Evolutionary conservation across 2,329 filamentous ascomycete species (phyloP).

Genomic region (Magnaporthiopsis rhizophila): DNA sequence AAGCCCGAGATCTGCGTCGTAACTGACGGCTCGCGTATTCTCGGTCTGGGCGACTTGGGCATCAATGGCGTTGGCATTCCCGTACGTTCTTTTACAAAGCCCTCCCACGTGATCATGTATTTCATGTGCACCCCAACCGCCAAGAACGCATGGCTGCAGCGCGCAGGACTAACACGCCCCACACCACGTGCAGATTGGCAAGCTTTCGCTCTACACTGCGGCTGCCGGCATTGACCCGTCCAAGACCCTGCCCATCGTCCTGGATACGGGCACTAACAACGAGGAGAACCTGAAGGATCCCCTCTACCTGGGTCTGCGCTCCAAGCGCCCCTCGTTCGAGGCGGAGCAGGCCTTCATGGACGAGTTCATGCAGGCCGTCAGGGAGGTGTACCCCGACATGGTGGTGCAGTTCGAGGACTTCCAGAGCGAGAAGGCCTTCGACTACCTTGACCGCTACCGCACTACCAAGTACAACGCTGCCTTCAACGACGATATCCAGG

Average conservation of each 20-base stretch:
- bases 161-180: slow-evolving; percentile 17
- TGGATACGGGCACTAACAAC: slow-evolving; percentile 60
- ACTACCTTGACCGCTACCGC: slow-evolving; percentile 83
- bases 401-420: slow-evolving; percentile 95
- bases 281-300: slow-evolving; percentile 59
- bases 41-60: slow-evolving; percentile 88
- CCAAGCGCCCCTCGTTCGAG: slow-evolving; percentile 67
- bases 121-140: neutral
- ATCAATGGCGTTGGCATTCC: slow-evolving; percentile 98
- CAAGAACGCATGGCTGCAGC: neutral
- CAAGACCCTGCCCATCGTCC: slow-evolving; percentile 67
- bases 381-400: slow-evolving; percentile 61
- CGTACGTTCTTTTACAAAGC: slow-evolving; percentile 37
- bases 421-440: slow-evolving; percentile 87
- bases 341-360: slow-evolving; percentile 91
- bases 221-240: slow-evolving; percentile 89
- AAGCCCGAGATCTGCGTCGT: slow-evolving; percentile 94
- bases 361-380: slow-evolving; percentile 89
- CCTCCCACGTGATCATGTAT: neutral
- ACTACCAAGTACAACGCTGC: slow-evolving; percentile 66
- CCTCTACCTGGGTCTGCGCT: slow-evolving; percentile 83
- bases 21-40: slow-evolving; percentile 88
- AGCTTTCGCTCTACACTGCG: slow-evolving; percentile 88
- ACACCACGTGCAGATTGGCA: slow-evolving; percentile 57
- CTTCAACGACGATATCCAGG: slow-evolving; percentile 96